phyloP scores from a whole-genome alignment of 495 filamentous ascomycete species.

The Bombardia bombarda region DNA sequence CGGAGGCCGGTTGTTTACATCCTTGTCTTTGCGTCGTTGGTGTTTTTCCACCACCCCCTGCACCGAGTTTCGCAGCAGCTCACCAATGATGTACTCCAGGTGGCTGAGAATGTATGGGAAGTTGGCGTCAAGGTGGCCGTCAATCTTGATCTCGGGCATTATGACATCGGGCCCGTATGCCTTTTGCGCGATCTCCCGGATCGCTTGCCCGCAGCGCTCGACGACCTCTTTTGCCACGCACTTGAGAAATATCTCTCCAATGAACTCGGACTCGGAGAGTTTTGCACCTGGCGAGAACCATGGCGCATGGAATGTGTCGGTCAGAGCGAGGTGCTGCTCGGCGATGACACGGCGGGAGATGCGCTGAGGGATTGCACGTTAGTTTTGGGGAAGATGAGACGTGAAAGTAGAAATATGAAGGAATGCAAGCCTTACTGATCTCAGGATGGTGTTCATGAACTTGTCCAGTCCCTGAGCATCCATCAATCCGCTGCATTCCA shows the following conservation, averaged over 20 bases:
- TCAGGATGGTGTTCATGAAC: constrained; percentile 90
- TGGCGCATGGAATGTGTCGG: constrained; percentile 86
- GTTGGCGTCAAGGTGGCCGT: constrained; percentile 78
- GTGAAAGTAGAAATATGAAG: neutral
- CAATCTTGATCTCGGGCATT: constrained; percentile 76
- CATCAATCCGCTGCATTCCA: constrained; percentile 78
- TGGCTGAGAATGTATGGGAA: constrained; percentile 97
- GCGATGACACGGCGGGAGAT: constrained; percentile 96
- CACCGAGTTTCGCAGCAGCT: constrained; percentile 89
- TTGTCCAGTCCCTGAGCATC: constrained; percentile 71
- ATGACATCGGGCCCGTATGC: constrained; percentile 59
- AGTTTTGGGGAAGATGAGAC: constrained; percentile 1
- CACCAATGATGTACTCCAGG: constrained; percentile 93
- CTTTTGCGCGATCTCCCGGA: constrained; percentile 58
- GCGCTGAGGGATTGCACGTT: constrained; percentile 40
- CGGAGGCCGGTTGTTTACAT: constrained; percentile 33
- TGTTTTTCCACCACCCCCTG: constrained; percentile 78
- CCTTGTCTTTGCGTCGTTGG: constrained; percentile 11
- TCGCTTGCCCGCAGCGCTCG: constrained; percentile 66
- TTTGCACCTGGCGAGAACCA: constrained; percentile 85
- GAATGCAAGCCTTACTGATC: constrained; percentile 63
- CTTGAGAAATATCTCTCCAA: constrained; percentile 91
- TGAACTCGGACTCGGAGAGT: constrained; percentile 69
- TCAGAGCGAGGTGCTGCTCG: constrained; percentile 94
- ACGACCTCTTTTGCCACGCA: constrained; percentile 90